Evolutionary conservation across 2,329 filamentous ascomycete genomes (phyloP), one percentile per base, ranked within the genome.

Genomic region (Pseudocercospora macadamiae): DNA sequence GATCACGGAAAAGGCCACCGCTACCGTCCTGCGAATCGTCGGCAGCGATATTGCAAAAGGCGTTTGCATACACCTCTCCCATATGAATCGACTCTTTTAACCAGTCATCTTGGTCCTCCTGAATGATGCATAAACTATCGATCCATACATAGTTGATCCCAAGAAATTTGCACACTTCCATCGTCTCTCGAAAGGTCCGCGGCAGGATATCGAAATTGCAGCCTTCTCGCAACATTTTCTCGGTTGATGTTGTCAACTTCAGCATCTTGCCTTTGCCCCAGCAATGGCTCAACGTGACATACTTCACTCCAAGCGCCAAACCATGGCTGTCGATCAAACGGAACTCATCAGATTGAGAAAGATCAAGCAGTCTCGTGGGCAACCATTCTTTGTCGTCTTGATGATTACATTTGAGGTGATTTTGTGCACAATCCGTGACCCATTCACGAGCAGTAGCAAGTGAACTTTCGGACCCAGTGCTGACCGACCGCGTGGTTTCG

Each of bases 51-150:
- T n/a, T n/a, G n/a, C n/a, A n/a, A n/a, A n/a, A n/a, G n/a, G n/a
- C n/a, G n/a, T n/a, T n/a, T n/a, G n/a, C n/a, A n/a, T n/a, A n/a
- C n/a, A n/a, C n/a, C n/a, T n/a, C n/a, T n/a, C n/a, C n/a, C n/a
- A n/a, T n/a, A n/a, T n/a, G n/a, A n/a, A n/a, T n/a, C n/a, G n/a
- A n/a, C n/a, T n/a, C n/a, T n/a, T n/a, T n/a, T n/a, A n/a, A n/a
- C n/a, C n/a, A n/a, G n/a, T n/a, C n/a, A n/a, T n/a, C n/a, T n/a
- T n/a, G n/a, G n/a, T n/a, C n/a, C n/a, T n/a, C n/a, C n/a, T n/a
- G n/a, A n/a, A 51, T 51, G n/a, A 62, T 62, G 49, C 56, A 62
- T 4, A 62, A 25, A 8, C 44, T 36, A 21, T 62, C 57, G 12
- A 62, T 57, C 56, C 60, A 62, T 9, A 60, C 16, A 25, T 51